phyloP scores from a whole-genome alignment of 1,284 basidiomycete species.

The Nidula niveotomentosa region DNA sequence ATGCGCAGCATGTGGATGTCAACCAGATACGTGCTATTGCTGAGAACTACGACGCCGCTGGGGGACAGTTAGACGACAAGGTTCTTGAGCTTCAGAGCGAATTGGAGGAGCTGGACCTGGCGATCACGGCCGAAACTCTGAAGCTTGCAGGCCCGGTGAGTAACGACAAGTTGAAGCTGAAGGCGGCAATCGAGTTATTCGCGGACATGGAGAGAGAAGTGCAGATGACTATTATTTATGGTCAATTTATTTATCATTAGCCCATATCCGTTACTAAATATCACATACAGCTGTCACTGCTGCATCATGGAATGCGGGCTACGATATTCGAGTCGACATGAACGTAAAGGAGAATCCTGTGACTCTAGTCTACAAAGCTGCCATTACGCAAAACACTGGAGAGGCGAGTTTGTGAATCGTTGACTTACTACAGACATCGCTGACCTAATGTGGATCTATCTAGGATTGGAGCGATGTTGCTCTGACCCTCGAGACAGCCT shows the following conservation, averaged over 20 bases:
- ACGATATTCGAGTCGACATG: slow-evolving; percentile 38
- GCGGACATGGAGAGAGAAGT: slow-evolving; percentile 16
- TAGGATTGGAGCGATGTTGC: slow-evolving; percentile 27
- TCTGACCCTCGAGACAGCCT: slow-evolving; percentile 26
- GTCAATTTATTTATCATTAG: not conserved
- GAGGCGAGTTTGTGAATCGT: slow-evolving; percentile 21
- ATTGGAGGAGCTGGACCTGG: slow-evolving; percentile 1
- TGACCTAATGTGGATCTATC: not conserved
- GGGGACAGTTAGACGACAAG: slow-evolving; percentile 18
- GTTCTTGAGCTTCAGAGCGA: slow-evolving; percentile 9
- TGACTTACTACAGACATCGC: not conserved
- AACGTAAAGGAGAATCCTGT: slow-evolving; percentile 24
- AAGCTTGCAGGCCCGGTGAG: not conserved
- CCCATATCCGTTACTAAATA: slow-evolving; percentile 24
- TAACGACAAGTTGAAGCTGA: slow-evolving; percentile 14
- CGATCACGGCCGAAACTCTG: slow-evolving; percentile 10
- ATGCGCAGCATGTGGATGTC: slow-evolving; percentile 17
- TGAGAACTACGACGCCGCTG: slow-evolving; percentile 20
- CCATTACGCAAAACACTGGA: slow-evolving; percentile 32
- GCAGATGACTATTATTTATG: slow-evolving; percentile 14
- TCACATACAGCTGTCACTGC: too few relatives aligned
- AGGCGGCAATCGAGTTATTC: slow-evolving; percentile 18
- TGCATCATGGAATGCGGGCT: slow-evolving; percentile 33
- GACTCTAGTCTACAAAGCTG: slow-evolving; percentile 34
- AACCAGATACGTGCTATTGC: slow-evolving; percentile 17